phyloP scores from a whole-genome alignment of 192 early-diverging fungal genomes.

The Mortierella claussenii region DNA sequence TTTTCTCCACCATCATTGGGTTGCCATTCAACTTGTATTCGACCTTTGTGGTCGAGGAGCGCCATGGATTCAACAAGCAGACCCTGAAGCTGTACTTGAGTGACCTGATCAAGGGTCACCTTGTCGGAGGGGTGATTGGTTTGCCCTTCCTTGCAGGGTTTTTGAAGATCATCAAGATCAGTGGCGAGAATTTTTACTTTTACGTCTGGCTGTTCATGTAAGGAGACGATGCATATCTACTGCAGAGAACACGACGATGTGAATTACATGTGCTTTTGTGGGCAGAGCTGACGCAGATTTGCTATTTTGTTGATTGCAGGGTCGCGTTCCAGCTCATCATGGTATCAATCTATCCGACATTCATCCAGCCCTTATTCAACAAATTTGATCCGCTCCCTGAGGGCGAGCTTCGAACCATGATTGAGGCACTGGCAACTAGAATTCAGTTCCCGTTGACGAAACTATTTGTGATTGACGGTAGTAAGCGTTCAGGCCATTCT shows the following conservation, averaged over 20 bases:
- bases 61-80: conserved; percentile 97
- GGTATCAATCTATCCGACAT: conserved; percentile 89
- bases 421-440: conserved; percentile 83
- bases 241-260: not conserved
- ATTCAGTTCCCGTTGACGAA: conserved; percentile 93
- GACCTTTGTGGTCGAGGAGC: conserved; percentile 95
- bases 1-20: conserved; percentile 70
- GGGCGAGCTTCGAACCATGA: conserved; percentile 81
- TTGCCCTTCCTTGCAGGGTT: conserved; percentile 83
- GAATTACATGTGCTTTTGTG: too few species aligned
- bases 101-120: conserved; percentile 80
- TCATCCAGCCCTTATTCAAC: conserved; percentile 99
- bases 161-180: conserved; percentile 82
- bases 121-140: conserved; percentile 78
- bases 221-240: conserved; percentile 6
- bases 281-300: too few species aligned
- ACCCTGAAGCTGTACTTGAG: conserved; percentile 81
- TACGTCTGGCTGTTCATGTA: conserved; percentile 94
- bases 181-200: conserved; percentile 87
- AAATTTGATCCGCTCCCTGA: conserved; percentile 88
- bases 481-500: conserved; percentile 89
- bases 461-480: conserved; percentile 96
- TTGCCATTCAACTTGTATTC: conserved; percentile 88
- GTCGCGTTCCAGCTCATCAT: conserved; percentile 76
- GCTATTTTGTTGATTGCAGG: conserved; percentile 34